phyloP scores from a whole-genome alignment of 345 rosid species.

The Limnanthes douglasii region DNA sequence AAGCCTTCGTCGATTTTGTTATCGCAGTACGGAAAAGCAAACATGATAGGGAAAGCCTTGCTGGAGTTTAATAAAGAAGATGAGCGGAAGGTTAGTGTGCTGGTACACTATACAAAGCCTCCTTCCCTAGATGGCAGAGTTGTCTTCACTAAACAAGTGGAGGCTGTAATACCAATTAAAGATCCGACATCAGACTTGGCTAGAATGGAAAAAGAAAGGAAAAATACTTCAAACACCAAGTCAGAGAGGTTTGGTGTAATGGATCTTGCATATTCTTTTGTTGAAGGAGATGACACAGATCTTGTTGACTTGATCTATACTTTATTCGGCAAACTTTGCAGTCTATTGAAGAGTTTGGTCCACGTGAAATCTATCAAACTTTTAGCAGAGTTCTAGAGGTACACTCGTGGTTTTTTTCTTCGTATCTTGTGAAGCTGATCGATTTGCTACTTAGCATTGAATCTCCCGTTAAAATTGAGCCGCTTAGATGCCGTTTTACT shows the following conservation, averaged over 20 bases:
- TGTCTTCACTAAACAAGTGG: no score
- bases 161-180: no score
- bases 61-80: no score
- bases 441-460: conserved; percentile 50
- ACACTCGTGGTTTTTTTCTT: conserved; percentile 58
- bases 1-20: no score
- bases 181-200: no score
- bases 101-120: no score
- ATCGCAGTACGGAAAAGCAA: no score
- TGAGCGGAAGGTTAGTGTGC: no score
- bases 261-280: conserved; percentile 61
- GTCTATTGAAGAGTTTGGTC: conserved; percentile 36
- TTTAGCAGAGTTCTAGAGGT: conserved; percentile 70
- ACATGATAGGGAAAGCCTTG: no score
- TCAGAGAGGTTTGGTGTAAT: conserved; percentile 34
- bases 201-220: conserved; percentile 18
- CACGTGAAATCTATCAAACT: conserved; percentile 49
- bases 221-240: conserved; percentile 18
- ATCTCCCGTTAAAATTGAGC: conserved; percentile 29
- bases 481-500: conserved; percentile 56
- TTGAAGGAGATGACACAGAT: conserved; percentile 58
- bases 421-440: conserved; percentile 47
- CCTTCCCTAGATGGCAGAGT: no score
- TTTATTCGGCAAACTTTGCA: conserved; percentile 41
- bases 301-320: conserved; percentile 50